phyloP scores from a whole-genome alignment of 805 yeast genomes.

The Vanderwaltozyma verrucispora region DNA sequence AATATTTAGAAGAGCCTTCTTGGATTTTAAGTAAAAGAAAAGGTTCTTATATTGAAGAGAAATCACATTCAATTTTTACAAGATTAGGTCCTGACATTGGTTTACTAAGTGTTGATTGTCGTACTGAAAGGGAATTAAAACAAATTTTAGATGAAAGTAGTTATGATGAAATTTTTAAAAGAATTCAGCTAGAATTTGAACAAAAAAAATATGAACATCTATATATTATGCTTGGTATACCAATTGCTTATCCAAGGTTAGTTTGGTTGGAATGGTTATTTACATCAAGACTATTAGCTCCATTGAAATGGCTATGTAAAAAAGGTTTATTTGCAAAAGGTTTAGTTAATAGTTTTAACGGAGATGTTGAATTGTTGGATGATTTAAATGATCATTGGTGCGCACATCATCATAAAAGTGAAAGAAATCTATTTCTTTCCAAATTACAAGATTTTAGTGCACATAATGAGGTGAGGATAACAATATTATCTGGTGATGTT shows the following conservation, averaged over 20 bases:
- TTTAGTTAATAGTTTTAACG: constrained; percentile 84
- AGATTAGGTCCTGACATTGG: constrained; percentile 66
- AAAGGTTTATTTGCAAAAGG: constrained; percentile 59
- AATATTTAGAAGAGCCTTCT: constrained; percentile 33
- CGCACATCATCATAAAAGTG: constrained; percentile 73
- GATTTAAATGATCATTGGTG: constrained; percentile 98
- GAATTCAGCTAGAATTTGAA: constrained; percentile 47
- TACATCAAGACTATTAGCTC: constrained; percentile 49
- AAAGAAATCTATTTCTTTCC: constrained; percentile 61
- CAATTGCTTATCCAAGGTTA: constrained; percentile 87
- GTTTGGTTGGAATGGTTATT: constrained; percentile 82
- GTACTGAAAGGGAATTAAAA: constrained; percentile 72
- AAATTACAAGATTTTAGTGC: constrained; percentile 59
- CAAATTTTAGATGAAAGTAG: constrained; percentile 45
- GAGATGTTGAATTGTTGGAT: constrained; percentile 81
- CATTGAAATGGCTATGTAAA: constrained; percentile 50
- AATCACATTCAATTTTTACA: constrained; percentile 58
- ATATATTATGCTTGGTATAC: constrained; percentile 81
- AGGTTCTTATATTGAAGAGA: constrained; percentile 57
- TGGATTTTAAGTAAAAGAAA: constrained; percentile 52
- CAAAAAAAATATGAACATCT: constrained; percentile 54
- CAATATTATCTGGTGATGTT: constrained; percentile 88
- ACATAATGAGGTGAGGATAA: constrained; percentile 54
- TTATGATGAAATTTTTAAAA: constrained; percentile 49
- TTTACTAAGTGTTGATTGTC: constrained; percentile 77